Evolutionary conservation across 805 yeast species (phyloP).

Genomic region (Priceomyces haplophilus): DNA sequence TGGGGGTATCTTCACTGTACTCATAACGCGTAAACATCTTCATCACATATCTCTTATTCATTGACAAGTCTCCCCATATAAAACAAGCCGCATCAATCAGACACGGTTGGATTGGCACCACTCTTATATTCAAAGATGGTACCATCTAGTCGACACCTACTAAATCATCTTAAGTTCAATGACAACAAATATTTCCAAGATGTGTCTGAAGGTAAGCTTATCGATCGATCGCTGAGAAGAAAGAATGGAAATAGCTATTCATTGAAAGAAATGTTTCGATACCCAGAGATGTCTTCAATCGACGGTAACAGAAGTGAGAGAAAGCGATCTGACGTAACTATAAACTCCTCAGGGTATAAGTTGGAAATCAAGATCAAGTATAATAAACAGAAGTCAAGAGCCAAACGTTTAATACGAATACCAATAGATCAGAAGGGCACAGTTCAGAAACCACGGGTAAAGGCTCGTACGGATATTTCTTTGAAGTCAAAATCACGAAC

Average conservation of each 20-base stretch:
- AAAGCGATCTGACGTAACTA: constrained; percentile 3
- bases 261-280: constrained; percentile 10
- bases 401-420: not conserved
- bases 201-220: constrained; percentile 16
- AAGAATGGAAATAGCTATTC: constrained; percentile 15
- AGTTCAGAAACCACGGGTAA: not conserved
- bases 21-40: constrained; percentile 3
- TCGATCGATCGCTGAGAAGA: constrained; percentile 22
- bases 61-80: not conserved
- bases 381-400: constrained; percentile 1
- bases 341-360: not conserved
- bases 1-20: not conserved
- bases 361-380: constrained; percentile 6
- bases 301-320: not conserved
- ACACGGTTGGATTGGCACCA: not conserved
- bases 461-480: no score
- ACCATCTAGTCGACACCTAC: constrained; percentile 18
- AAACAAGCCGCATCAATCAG: not conserved
- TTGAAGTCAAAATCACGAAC: not conserved
- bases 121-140: constrained; percentile 14
- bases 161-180: constrained; percentile 28
- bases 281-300: constrained; percentile 10
- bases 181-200: constrained; percentile 27
- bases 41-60: not conserved
- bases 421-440: not conserved